These are phyloP conservation scores for Colletotrichum truncatum DNA, from an alignment of 2,329 filamentous ascomycete species.

Conservation along the genomic window DNA sequence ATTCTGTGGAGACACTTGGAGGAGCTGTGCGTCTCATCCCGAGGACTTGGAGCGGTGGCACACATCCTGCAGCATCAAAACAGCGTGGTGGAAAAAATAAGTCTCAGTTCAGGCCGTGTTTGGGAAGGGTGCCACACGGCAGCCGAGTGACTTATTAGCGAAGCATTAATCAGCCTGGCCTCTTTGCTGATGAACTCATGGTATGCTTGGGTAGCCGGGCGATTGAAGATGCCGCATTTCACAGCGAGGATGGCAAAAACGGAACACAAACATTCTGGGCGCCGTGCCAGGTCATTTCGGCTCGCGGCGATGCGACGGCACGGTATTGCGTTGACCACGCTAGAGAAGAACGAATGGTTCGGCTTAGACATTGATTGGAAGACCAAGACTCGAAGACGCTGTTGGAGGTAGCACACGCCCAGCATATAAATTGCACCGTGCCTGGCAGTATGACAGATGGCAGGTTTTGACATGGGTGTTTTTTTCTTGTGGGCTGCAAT, in stretches of 20 bases:
- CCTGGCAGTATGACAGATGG: constrained; percentile 4
- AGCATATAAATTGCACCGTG: not conserved
- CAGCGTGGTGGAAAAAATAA: not conserved
- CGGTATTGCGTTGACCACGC: constrained; percentile 19
- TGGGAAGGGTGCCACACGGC: not conserved
- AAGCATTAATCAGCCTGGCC: not conserved
- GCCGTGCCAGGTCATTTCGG: constrained; percentile 12
- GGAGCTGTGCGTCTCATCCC: not conserved
- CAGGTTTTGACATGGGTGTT: not conserved
- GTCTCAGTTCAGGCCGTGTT: not conserved
- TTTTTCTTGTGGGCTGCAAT: constrained; percentile 12
- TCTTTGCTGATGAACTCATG: not conserved
- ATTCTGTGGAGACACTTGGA: not conserved
- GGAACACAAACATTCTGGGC: not conserved
- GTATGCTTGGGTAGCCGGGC: not conserved
- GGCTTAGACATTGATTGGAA: not conserved
- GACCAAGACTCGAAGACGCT: not conserved
- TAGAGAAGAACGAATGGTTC: not conserved
- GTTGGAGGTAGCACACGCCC: constrained; percentile 2
- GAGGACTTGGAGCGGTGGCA: not conserved
- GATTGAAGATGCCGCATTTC: not conserved
- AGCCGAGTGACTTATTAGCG: not conserved
- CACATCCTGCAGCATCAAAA: not conserved
- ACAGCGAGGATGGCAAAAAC: no score
- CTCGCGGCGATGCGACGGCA: constrained; percentile 15